Base-by-base conservation (phyloP, 164 flowering plant genomes). In the Taxillus chinensis region DNA sequence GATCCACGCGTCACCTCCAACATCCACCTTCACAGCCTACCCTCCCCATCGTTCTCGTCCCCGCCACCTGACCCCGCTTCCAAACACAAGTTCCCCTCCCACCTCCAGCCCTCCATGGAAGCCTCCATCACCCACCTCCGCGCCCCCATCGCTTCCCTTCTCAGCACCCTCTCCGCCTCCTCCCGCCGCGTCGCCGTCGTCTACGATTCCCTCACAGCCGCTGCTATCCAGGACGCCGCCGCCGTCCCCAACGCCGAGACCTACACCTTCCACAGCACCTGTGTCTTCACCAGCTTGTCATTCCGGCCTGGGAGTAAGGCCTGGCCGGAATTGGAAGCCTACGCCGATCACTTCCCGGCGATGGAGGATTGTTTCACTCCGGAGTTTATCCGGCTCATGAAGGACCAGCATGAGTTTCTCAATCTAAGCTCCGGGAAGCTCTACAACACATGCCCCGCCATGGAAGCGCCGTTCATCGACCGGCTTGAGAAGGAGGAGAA, bases 191-290 rank as follows among this genome's bases (percentile, higher is more conserved):
- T 87, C 5, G 69, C 74, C 0, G 74, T 89, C 56, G 58, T 89
- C 17, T 74, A 82, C 40, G 93, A 89, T 65, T 62, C 86, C 6
- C 62, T 86, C 8, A 83, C 85, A 89, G 79, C 76, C 0, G 78
- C 73, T 5, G 84, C 77, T 0, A 77, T 86, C 5, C 80, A 84
- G 62, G 88, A 82, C n/a, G 70, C 68, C 0, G 57, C 51, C 5
- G 38, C 43, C 0, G 55, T 79, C 14, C 67, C 69, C 8, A 86
- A 89, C 55, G 79, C 75, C 0, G 89, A 87, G 62, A 53, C 82
- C 17, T 89, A 82, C 64, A 59, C 66, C 12, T 83, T 83, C 64
- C 82, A 75, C 17, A 27, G 27, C 27, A 27, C 62, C 74, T 39
- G 68, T 71, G n/a, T 85, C 91, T 0, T 85, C 85, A 7, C 84